These are phyloP conservation scores for Angophora floribunda DNA, from an alignment of 345 rosid species.

Conservation along the genomic window DNA sequence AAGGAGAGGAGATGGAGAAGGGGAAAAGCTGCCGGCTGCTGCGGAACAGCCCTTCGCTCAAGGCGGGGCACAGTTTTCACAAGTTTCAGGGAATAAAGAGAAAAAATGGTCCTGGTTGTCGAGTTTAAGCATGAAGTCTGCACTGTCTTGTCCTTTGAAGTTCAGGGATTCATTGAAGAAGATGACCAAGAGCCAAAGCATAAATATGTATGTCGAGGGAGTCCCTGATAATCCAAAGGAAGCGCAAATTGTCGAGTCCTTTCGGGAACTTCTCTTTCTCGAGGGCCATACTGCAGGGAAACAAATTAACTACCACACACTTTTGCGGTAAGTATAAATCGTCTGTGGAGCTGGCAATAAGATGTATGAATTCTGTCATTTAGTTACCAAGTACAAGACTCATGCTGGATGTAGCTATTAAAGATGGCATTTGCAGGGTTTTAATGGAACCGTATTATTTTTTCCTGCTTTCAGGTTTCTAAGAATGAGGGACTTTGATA, in stretches of 20 bases:
- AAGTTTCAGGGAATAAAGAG: slow-evolving; percentile 2
- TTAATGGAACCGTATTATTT: not conserved
- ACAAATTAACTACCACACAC: slow-evolving; percentile 46
- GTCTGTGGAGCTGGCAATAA: not conserved
- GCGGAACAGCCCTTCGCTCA: not conserved
- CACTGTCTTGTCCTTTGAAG: slow-evolving; percentile 15
- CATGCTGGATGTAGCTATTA: not conserved
- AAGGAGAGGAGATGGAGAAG: not conserved
- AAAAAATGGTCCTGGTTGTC: slow-evolving; percentile 16
- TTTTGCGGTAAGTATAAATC: slow-evolving; percentile 27
- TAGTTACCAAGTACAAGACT: not conserved
- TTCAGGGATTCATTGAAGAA: slow-evolving; percentile 28
- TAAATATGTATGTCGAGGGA: slow-evolving; percentile 25
- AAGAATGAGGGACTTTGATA: slow-evolving; percentile 46
- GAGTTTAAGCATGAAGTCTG: slow-evolving; percentile 18
- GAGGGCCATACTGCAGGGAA: slow-evolving; percentile 26
- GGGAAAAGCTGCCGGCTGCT: not conserved
- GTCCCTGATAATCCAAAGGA: slow-evolving; percentile 31
- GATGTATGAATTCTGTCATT: not conserved
- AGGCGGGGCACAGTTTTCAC: not conserved
- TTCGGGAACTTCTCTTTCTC: slow-evolving; percentile 29
- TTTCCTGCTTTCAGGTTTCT: slow-evolving; percentile 24
- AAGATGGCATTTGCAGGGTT: not conserved
- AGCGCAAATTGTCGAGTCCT: slow-evolving; percentile 26
- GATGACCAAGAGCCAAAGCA: slow-evolving; percentile 28